Evolutionary conservation across 2,329 filamentous ascomycete genomes (phyloP), one percentile per base, ranked within the genome.

Genomic region (Monosporascus sp.): DNA sequence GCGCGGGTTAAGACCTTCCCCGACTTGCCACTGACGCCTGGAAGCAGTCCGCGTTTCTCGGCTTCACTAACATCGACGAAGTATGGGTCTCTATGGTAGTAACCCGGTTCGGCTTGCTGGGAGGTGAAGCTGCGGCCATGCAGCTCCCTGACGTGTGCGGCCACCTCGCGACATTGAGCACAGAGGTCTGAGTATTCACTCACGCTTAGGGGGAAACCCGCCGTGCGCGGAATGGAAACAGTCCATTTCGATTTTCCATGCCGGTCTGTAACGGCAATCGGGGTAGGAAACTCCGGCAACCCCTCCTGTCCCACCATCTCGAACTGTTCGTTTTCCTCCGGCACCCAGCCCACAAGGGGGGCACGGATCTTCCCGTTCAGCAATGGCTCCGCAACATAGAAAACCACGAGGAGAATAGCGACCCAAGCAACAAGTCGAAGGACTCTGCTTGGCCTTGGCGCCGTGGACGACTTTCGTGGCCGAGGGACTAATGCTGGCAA

Each of bases 21-120:
- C 50, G 72, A 68, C n/a, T 68, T 64, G 5, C 66, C 65, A 26
- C 72, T 72, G 6, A 68, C 66, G 41, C 71, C 60, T 46, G 82
- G 80, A 3, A 93, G 72, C 17, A 90, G 72, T 1, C 84, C 86
- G 38, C 78, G 75, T 47, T 74, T 71, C 68, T 91, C 82, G 1
- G 89, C 89, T 58, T 91, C 87, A 15, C 76, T 73, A 1, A 94
- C 82, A 61, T 95, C 89, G 48, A 95, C 74, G 62, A 88, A 95
- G 57, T 86, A 80, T 44, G 77, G 75, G 61, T 93, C 88, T 28
- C 76, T 70, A 45, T 81, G 72, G 61, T 88, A 85, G 60, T 88
- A 86, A 48, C 71, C 66, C 37, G 73, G 65, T 58, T 76, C 70
- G 44, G 72, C 69, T 53, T 75, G 72, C 60, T 79, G 76, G n/a